Evolutionary conservation across 192 early-diverging fungal genomes (phyloP), one percentile per base, ranked within the genome.

Genomic region (Backusella australiensis): DNA sequence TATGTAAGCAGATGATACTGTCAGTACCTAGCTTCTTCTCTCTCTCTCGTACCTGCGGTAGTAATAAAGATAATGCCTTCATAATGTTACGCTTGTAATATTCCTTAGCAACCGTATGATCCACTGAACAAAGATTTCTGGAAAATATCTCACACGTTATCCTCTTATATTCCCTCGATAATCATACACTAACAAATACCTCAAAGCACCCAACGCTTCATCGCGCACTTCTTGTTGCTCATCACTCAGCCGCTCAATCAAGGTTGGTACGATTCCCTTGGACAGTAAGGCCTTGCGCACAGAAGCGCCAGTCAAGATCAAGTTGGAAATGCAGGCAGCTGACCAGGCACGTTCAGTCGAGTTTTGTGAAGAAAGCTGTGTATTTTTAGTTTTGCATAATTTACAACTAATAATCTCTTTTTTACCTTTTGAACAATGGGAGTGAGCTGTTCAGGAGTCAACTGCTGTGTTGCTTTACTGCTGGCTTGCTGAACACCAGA

Each of bases 321-420:
- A 82, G 82, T 95, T 93, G 42, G 93, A 94, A 14, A 94, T 87
- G 74, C 95, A 94, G 34, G 95, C 92, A 17, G 94, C 93, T 4
- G 96, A 94, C 96, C 96, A 98, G 4, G 91, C 90, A 8, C 95
- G 84, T 44, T 98, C 96, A 73, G 89, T 90, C 35, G 89, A 81
- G 69, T 94, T 88, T 36, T 83, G 75, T 1, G 92, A 90, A 8
- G 75, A 80, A 4, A 96, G 86, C 92, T 96, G 75, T 17, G 23
- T 5, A 3, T 32, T 32, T 12, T 32, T 32, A 23, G 39, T 17
- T 41, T 44, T 71, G n/a, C 23, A 32, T 71, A 71, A 32, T 42
- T 44, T 46, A 32, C 4, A 34, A 2, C 63, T 32, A 12, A 19
- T 67, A 12, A 67, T 26, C 12, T 34, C 21, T 26, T 34, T 44